Conservation (phyloP, 202 grass and related monocot genomes). For the Panicum virgatum region DNA sequence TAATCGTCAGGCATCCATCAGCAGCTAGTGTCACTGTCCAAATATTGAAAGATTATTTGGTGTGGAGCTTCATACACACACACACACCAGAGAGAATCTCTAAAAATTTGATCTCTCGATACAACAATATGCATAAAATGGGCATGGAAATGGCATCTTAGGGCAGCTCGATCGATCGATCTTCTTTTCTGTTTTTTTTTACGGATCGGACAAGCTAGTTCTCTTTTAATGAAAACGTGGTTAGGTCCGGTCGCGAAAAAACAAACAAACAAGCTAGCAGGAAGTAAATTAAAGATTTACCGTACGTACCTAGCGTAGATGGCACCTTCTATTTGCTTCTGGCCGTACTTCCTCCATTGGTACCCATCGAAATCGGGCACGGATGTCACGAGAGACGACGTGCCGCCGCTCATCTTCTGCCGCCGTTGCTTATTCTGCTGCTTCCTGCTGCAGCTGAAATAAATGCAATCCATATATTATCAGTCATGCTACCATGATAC, state of each 20-base stretch:
- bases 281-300: no score
- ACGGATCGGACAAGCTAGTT: no score
- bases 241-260: no score
- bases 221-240: no score
- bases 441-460: neutral
- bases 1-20: neutral
- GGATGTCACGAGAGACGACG: conserved; percentile 21
- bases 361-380: conserved; percentile 63
- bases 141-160: no score
- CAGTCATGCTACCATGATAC: no score
- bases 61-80: neutral
- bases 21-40: conserved; percentile 1
- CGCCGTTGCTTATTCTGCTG: conserved; percentile 7
- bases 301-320: conserved; percentile 41
- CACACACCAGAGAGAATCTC: no score
- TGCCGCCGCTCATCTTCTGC: neutral
- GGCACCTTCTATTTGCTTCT: conserved; percentile 61
- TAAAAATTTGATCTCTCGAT: neutral
- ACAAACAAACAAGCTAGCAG: no score
- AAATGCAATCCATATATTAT: no score
- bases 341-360: conserved; percentile 84
- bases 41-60: neutral
- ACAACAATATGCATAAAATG: no score
- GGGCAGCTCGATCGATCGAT: no score
- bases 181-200: no score